Evolutionary conservation across 169 alveolate species (phyloP).

Genomic region (Plasmodium berghei): DNA sequence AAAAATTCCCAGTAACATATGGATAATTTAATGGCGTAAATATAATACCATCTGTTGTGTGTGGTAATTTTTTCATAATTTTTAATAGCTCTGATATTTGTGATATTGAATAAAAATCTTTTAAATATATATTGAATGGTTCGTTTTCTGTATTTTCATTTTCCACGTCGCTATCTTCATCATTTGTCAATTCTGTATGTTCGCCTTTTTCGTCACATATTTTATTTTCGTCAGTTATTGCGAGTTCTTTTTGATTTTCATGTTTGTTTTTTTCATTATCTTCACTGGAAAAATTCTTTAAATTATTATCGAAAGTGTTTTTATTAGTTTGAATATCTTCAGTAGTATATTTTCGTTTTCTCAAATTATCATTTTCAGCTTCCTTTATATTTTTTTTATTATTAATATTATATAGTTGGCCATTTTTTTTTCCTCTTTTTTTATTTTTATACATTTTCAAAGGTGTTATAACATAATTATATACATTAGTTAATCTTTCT

Average conservation of each 20-base stretch:
- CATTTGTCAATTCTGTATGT: not conserved
- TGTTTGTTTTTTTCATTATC: not conserved
- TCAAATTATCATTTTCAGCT: not conserved
- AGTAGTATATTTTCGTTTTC: no score
- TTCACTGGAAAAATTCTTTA: not conserved
- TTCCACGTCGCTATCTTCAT: not conserved
- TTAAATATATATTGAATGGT: slow-evolving; percentile 75
- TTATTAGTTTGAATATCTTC: not conserved
- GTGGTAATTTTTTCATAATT: slow-evolving; percentile 92
- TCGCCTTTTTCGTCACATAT: not conserved
- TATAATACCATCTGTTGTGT: slow-evolving; percentile 95
- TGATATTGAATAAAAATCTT: slow-evolving; percentile 92
- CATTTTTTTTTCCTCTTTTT: not conserved
- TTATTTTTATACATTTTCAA: slow-evolving; percentile 20
- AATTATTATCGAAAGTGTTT: not conserved
- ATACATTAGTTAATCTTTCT: slow-evolving; percentile 87
- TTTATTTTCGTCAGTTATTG: not conserved
- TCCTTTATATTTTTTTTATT: not conserved
- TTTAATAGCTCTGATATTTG: slow-evolving; percentile 87
- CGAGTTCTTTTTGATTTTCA: not conserved
- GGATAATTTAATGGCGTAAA: slow-evolving; percentile 94
- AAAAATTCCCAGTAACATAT: slow-evolving; percentile 96
- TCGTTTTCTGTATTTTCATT: not conserved
- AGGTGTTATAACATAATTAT: slow-evolving; percentile 85
- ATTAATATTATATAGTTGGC: not conserved